A percentile compares a stretch with the other conserved stretches of the same genome.
phyloP scores from a whole-genome alignment of 345 rosid species.

The Populus tremula region DNA sequence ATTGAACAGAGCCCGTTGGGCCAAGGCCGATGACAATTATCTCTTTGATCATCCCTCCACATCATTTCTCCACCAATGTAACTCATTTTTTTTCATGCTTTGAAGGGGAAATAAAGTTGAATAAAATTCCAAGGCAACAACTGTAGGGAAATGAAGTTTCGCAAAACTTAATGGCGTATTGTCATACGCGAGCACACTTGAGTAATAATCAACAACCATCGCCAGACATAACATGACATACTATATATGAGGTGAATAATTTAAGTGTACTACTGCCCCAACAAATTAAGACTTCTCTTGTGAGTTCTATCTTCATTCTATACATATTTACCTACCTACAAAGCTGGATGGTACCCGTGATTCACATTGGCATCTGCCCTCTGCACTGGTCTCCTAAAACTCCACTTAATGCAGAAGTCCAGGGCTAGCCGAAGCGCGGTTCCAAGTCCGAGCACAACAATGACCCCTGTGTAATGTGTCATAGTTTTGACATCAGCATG shows the following conservation, averaged over 20 bases:
- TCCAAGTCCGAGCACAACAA: conserved; percentile 90
- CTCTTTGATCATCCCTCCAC: not conserved
- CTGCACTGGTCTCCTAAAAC: conserved; percentile 62
- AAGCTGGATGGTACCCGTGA: conserved; percentile 57
- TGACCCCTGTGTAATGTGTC: conserved; percentile 52
- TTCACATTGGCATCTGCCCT: conserved; percentile 60
- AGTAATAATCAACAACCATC: conserved; percentile 11
- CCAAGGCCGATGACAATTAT: not conserved
- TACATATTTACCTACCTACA: conserved; percentile 44
- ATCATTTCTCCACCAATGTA: not conserved
- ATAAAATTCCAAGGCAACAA: not conserved
- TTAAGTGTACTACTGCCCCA: conserved; percentile 9
- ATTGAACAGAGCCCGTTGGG: not conserved
- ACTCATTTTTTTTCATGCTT: not conserved
- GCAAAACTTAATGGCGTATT: not conserved
- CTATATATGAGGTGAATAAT: conserved; percentile 12
- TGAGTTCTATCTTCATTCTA: conserved; percentile 11
- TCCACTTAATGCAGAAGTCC: conserved; percentile 88
- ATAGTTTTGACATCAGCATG: conserved; percentile 13
- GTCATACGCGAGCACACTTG: not conserved
- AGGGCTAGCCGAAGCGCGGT: conserved; percentile 73
- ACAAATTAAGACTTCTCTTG: conserved; percentile 6
- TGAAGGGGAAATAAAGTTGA: not conserved
- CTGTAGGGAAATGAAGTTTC: not conserved
- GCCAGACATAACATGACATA: conserved; percentile 4